Percentiles rank a stretch among this genome's conserved stretches.
These are phyloP conservation scores for Daldinia vernicosa DNA, from an alignment of 495 filamentous ascomycete species.

Conservation along the genomic window DNA sequence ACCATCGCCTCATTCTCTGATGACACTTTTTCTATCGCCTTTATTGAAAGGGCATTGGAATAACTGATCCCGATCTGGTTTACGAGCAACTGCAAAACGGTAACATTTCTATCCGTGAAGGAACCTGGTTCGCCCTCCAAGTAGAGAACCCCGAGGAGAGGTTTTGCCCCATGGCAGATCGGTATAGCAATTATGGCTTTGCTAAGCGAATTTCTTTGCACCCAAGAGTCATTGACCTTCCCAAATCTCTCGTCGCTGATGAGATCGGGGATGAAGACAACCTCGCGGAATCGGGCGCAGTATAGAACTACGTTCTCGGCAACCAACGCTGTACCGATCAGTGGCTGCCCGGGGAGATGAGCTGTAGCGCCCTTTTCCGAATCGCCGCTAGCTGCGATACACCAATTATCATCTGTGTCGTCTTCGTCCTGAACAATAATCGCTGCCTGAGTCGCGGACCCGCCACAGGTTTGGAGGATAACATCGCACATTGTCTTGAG, in stretches of 20 bases:
- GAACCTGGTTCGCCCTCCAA: conserved; percentile 84
- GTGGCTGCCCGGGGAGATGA: conserved; percentile 69
- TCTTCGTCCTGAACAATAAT: conserved; percentile 80
- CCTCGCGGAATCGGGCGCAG: conserved; percentile 82
- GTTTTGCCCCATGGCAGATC: conserved; percentile 78
- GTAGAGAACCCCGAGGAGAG: conserved; percentile 83
- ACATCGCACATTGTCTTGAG: conserved; percentile 90
- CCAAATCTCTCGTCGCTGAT: conserved; percentile 87
- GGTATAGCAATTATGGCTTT: conserved; percentile 86
- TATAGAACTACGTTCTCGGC: conserved; percentile 84
- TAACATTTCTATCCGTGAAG: conserved; percentile 88
- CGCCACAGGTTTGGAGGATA: conserved; percentile 84
- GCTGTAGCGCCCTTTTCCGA: conserved; percentile 70
- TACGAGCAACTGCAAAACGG: conserved; percentile 83
- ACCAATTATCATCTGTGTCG: conserved; percentile 63
- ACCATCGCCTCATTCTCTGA: conserved; percentile 88
- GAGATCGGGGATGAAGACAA: conserved; percentile 83
- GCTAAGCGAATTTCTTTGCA: conserved; percentile 71
- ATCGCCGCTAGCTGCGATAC: conserved; percentile 79
- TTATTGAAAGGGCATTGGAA: conserved; percentile 86
- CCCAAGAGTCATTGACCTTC: conserved; percentile 77
- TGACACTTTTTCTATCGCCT: conserved; percentile 79
- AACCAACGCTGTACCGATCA: conserved; percentile 69
- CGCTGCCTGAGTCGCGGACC: conserved; percentile 76
- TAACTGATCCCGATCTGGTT: conserved; percentile 91